Evolutionary conservation across 768 basidiomycete genomes (phyloP).

Genomic region (Suillus alpinus): DNA sequence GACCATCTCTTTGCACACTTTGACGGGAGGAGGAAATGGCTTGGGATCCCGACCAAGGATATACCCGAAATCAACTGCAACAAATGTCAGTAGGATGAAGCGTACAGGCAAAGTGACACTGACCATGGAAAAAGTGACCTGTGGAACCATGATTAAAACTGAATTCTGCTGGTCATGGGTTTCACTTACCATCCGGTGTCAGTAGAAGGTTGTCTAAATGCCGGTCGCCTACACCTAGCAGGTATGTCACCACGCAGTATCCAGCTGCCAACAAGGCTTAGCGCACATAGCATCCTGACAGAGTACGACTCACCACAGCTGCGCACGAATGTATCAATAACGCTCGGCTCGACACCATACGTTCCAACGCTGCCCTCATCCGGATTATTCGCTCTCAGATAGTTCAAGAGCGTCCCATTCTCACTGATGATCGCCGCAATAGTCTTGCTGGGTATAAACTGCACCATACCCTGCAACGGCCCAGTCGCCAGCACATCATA

Average conservation of each 20-base stretch:
- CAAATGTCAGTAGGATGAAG: slow-evolving; percentile 12
- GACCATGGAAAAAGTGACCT: slow-evolving; percentile 97
- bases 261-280: slow-evolving; percentile 60
- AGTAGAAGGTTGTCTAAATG: slow-evolving; percentile 95
- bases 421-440: slow-evolving; percentile 94
- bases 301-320: slow-evolving; percentile 52
- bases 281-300: slow-evolving; percentile 5
- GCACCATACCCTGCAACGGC: slow-evolving; percentile 89
- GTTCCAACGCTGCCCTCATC: slow-evolving; percentile 95
- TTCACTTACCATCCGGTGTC: slow-evolving; percentile 74
- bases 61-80: slow-evolving; percentile 93
- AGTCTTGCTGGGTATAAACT: slow-evolving; percentile 95
- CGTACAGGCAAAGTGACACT: slow-evolving; percentile 12
- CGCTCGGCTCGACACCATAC: slow-evolving; percentile 89
- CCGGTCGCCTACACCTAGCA: slow-evolving; percentile 95
- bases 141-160: not conserved
- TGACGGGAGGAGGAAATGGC: slow-evolving; percentile 95
- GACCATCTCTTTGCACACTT: slow-evolving; percentile 99
- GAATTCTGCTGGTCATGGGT: slow-evolving; percentile 1
- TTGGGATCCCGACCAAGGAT: slow-evolving; percentile 97
- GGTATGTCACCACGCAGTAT: slow-evolving; percentile 95
- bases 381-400: slow-evolving; percentile 80
- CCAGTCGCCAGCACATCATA: slow-evolving; percentile 95
- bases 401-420: slow-evolving; percentile 83
- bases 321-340: slow-evolving; percentile 93